phyloP scores from a whole-genome alignment of 768 basidiomycete species.

The Termitomyces sp. region DNA sequence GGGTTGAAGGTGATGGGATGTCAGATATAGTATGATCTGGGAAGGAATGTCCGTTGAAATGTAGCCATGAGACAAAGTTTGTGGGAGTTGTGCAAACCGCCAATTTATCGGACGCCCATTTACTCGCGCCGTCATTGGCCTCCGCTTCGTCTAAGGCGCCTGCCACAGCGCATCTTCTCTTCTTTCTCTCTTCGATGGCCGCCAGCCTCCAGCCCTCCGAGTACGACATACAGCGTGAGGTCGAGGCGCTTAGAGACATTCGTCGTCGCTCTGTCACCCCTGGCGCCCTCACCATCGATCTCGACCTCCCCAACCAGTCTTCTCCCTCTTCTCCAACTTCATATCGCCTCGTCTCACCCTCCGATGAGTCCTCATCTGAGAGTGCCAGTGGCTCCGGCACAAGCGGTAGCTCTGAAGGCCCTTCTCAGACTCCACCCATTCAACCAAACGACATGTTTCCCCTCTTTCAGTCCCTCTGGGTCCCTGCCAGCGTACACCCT shows the following conservation, averaged over 20 bases:
- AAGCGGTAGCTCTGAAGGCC: conserved; percentile 18
- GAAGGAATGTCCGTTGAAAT: background rate
- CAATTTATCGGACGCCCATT: background rate
- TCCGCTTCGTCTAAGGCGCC: background rate
- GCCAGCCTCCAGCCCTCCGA: conserved; percentile 68
- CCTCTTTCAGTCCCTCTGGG: conserved; percentile 75
- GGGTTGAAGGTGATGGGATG: background rate
- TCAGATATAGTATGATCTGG: background rate
- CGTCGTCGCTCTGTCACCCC: conserved; percentile 79
- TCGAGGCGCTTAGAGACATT: conserved; percentile 80
- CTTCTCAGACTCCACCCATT: conserved; percentile 24
- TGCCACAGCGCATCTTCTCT: background rate
- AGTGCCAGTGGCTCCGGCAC: conserved; percentile 20
- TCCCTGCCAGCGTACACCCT: conserved; percentile 92
- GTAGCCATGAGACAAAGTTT: conserved; percentile 13
- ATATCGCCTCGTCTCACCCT: conserved; percentile 38
- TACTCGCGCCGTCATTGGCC: background rate
- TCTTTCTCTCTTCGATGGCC: conserved; percentile 22
- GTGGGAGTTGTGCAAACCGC: conserved; percentile 21
- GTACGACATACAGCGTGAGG: conserved; percentile 83
- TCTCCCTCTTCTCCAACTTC: conserved; percentile 54
- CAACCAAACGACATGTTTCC: conserved; percentile 75
- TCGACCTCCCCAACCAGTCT: conserved; percentile 79
- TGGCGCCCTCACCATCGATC: conserved; percentile 81
- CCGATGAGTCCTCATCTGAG: conserved; percentile 18